Evolutionary conservation across 768 basidiomycete species (phyloP).

Genomic region (Tulasnella sp.): DNA sequence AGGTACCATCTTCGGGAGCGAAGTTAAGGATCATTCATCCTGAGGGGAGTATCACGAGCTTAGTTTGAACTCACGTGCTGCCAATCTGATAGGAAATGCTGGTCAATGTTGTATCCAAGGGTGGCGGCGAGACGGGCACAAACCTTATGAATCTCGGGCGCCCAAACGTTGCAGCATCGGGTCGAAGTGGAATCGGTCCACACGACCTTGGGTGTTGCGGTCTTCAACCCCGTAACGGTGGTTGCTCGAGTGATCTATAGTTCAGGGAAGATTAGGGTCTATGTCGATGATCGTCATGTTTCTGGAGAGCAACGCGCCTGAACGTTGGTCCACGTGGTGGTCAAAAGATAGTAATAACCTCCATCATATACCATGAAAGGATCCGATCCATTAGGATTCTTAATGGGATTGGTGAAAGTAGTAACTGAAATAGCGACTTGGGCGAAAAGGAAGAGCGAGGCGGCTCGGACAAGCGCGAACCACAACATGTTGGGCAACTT

Average conservation of each 20-base stretch:
- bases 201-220: conserved; percentile 8
- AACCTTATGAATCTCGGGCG: conserved; percentile 7
- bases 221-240: neutral
- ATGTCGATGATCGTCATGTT: neutral
- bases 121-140: neutral
- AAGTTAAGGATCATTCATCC: neutral
- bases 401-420: conserved; percentile 27
- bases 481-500: neutral
- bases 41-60: neutral
- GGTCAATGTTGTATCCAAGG: neutral
- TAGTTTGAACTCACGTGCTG: neutral
- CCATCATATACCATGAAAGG: conserved; percentile 25
- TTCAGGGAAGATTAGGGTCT: neutral
- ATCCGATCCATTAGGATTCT: conserved; percentile 24
- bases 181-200: conserved; percentile 11
- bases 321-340: conserved; percentile 7
- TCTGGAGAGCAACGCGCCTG: neutral
- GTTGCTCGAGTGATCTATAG: neutral
- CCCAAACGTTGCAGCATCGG: conserved; percentile 6
- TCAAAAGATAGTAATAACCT: neutral
- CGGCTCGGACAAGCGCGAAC: neutral
- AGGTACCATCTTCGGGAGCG: neutral
- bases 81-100: neutral
- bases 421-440: conserved; percentile 1
- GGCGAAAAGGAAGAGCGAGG: neutral